Percentiles rank a stretch among this genome's conserved stretches.
Conservation (phyloP, 352 stramenopile genomes). For the Globisporangium heterothallicum region DNA sequence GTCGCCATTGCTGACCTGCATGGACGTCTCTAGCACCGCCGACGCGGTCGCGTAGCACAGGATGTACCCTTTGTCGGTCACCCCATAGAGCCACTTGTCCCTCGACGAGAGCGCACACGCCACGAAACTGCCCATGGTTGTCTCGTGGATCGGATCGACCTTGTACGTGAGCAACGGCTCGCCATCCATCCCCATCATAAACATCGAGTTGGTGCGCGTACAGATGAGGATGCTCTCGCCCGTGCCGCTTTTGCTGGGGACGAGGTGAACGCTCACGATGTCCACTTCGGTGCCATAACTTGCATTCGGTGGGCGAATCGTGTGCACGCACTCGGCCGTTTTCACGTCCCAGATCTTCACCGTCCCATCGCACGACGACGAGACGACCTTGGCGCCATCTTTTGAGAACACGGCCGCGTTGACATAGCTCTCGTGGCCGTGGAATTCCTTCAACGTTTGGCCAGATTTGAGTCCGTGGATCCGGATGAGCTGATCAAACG, state of each 20-base stretch:
- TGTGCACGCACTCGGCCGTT: conserved; percentile 76
- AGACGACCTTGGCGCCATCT: conserved; percentile 77
- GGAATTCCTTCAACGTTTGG: conserved; percentile 92
- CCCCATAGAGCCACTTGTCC: conserved; percentile 82
- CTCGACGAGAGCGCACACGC: conserved; percentile 76
- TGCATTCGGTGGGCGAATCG: conserved; percentile 56
- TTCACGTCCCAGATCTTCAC: conserved; percentile 89
- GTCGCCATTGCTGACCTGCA: conserved; percentile 82
- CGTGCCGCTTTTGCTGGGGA: conserved; percentile 37
- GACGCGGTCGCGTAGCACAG: conserved; percentile 57
- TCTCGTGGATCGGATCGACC: conserved; percentile 50
- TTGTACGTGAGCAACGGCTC: conserved; percentile 61
- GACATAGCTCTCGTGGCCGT: conserved; percentile 90
- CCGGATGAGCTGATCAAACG: conserved; percentile 87
- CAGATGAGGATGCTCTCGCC: conserved; percentile 82
- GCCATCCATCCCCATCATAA: conserved; percentile 71
- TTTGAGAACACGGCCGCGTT: conserved; percentile 82
- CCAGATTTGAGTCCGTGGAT: conserved; percentile 92
- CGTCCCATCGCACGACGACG: conserved; percentile 87
- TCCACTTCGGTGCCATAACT: conserved; percentile 61
- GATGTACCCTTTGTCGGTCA: conserved; percentile 84
- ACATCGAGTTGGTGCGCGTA: conserved; percentile 74
- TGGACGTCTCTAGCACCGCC: conserved; percentile 55
- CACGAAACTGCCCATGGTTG: conserved; percentile 81
- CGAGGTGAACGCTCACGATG: conserved; percentile 59